Base-by-base conservation (phyloP, 257 asterid species). In the Scutellaria minor region DNA sequence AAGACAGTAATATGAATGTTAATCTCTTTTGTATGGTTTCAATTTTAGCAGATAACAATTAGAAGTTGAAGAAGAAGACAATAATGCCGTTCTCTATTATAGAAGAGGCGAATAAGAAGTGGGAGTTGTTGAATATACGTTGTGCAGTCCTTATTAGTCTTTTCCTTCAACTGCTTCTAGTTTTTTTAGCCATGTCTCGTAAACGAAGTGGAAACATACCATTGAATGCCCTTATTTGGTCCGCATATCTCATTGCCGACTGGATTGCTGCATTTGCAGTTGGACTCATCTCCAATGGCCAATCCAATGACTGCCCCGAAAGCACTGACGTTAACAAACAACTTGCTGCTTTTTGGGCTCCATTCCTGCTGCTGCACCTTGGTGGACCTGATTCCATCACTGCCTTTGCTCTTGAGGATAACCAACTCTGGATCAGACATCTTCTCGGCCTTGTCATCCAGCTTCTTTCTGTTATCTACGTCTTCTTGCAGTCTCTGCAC, bases 371-470 rank as follows among this genome's bases (percentile, higher is more conserved):
- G 46, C 53, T 79, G 3, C 79, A 74, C 66, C 76, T 79, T 6
- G 83, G 83, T 13, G 83, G 83, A 0, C 83, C 83, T 0, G 83
- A 79, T 13, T 8, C 52, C 5, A 79, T 79, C 5, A 73, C 79
- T 9, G 79, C 83, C 8, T 79, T 79, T 10, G 10, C 83, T 2
- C 68, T 79, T 8, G 83, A 79, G 52, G 83, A 79, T 42, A 79
- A 79, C n/a, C 74, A 74, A 11, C 48, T 74, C 5, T 79, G 83
- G 83, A 42, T 56, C 24, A 14, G 83, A 14, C 83, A 79, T 53
- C 5, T 79, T 12, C 50, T 79, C 9, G 57, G 74, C 20, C 63
- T 78, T 4, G 1, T 73, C 2, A 11, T 35, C 5, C 53, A 73
- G 76, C 20, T 61, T 53, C 1, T 37, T 4, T 7, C 12, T 0